Base-by-base conservation (phyloP, 176 grass and related monocot species). In the Bromus sterilis region DNA sequence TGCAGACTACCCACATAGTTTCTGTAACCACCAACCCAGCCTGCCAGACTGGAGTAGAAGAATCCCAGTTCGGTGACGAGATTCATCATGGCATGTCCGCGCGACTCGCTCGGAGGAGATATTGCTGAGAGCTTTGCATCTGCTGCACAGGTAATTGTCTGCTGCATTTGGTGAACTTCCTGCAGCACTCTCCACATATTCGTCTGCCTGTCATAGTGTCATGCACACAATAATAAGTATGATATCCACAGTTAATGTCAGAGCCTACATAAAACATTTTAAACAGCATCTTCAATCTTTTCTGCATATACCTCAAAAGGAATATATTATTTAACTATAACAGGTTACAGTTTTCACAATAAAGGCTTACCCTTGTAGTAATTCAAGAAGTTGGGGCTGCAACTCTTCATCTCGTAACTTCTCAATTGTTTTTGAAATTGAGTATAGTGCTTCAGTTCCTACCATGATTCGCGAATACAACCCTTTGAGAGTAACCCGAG, bases 341-440 rank as follows among this genome's bases (percentile, higher is more conserved):
- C 48, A 84, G 5, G 24, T 13, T 28, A 28, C 25, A 75, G 66
- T 71, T 75, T 36, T 20, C 7, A 51, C 11, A 56, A 57, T 78
- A 21, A 29, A 70, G 18, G 23, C 56, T 78, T 94, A 94, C 92
- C 89, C 92, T 87, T 89, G 83, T 26, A 91, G 21, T 35, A 94
- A 76, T 61, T 94, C 92, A 42, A 89, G 39, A 26, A 91, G 76
- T 82, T 94, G 92, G 62, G 92, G 92, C 26, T 91, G 86, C 51
- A 94, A 83, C 77, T 94, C 92, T 65, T 94, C 92, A 70, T 94
- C 92, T 24, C 92, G 61, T 56, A 89, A 63, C 72, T 80, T 94
- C 75, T 91, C 78, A 44, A 87, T 89, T 78, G 67, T 84, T 87
- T 61, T 88, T 74, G 89, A 94, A 60, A 89, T 91, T 41, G 89